Evolutionary conservation across 305 asterid species (phyloP).

Genomic region (Coffea humblotiana): DNA sequence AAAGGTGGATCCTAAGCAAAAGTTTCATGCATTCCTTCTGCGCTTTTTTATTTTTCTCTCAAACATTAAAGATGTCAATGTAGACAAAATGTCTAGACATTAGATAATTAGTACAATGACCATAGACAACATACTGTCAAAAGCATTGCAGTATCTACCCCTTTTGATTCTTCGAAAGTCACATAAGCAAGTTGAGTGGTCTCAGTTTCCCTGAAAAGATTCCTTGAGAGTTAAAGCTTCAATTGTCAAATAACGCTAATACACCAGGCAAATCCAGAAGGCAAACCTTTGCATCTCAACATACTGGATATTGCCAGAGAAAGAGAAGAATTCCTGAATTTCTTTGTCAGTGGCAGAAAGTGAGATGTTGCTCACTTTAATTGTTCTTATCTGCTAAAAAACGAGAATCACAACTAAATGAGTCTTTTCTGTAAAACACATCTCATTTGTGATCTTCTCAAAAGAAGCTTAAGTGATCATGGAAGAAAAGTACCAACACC

Average conservation of each 20-base stretch:
- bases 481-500: no score
- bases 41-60: neutral
- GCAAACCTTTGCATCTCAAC: constrained; percentile 54
- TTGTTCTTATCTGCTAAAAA: constrained; percentile 41
- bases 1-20: neutral
- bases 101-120: neutral
- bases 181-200: constrained; percentile 44
- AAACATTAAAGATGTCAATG: neutral
- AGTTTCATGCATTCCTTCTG: no score
- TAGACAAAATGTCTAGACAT: neutral
- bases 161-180: constrained; percentile 50
- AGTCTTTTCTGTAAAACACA: neutral
- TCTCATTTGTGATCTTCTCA: neutral
- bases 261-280: neutral
- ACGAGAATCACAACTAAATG: neutral
- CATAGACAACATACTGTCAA: constrained; percentile 38
- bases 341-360: constrained; percentile 36
- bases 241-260: neutral
- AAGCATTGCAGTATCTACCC: constrained; percentile 51
- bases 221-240: neutral
- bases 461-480: no score
- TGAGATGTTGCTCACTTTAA: constrained; percentile 50
- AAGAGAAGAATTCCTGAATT: constrained; percentile 43
- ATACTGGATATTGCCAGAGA: constrained; percentile 50
- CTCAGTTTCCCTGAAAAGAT: constrained; percentile 39